Evolutionary conservation across 2,329 filamentous ascomycete genomes (phyloP), one percentile per base, ranked within the genome.

Genomic region (Fusarium tuaranense): DNA sequence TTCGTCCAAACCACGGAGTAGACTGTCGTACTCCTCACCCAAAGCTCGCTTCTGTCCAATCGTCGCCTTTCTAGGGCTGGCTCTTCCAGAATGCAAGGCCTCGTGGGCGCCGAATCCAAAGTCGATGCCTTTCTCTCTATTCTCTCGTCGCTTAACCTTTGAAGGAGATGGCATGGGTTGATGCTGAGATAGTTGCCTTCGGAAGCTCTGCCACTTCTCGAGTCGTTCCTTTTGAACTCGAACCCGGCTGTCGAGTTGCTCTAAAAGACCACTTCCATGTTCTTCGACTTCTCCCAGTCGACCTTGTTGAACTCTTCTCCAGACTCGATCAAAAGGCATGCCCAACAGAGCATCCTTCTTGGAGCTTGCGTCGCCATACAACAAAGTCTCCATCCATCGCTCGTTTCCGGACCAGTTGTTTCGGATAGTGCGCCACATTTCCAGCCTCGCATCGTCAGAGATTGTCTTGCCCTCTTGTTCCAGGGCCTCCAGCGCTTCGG

Each of bases 361-460:
- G 3, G 86, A 83, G 9, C 85, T 85, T 22, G 86, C 85, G 55
- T 94, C 92, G 2, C 94, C 94, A 61, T 92, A 87, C 0, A 97
- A 81, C 22, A 98, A 84, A 3, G 90, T 87, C 58, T 94, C 89
- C 76, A 94, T 88, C 92, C 95, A 96, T 66, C 90, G 88, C 69
- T 92, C 89, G 78, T 92, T 91, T 2, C 94, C 95, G 16, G 93
- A 87, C 95, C 95, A 98, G 75, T 95, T 94, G 70, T 92, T 91
- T 39, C 88, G 87, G 34, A 95, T 84, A 3, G 88, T 87, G 48
- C 88, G 89, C 76, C 92, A 88, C 67, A 94, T 84, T 44, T 89
- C 84, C 0, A 81, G 75, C 53, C 84, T 86, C 5, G 83, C 80
- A 44, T 86, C 83, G 13, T 86, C 83, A 0, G 87, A 81, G 8